Evolutionary conservation across 305 asterid genomes (phyloP).

Genomic region (Plantago lanceolata): DNA sequence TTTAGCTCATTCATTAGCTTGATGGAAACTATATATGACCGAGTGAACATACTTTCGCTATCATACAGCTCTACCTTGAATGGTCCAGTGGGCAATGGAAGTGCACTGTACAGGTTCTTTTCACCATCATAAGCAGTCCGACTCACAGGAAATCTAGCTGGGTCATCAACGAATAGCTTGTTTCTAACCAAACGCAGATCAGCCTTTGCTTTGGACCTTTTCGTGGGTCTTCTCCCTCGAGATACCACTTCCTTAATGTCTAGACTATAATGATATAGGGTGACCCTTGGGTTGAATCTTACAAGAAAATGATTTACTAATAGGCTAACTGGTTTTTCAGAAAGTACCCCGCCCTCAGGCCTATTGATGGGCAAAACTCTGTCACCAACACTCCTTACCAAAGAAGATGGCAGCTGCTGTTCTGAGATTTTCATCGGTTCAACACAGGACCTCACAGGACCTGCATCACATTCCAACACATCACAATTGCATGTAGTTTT

Average conservation of each 20-base stretch:
- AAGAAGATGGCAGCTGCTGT: conserved; percentile 16
- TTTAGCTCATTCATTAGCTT: conserved; percentile 46
- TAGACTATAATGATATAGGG: conserved; percentile 46
- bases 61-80: conserved; percentile 41
- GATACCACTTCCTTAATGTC: conserved; percentile 34
- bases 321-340: conserved; percentile 35
- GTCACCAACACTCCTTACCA: conserved; percentile 8
- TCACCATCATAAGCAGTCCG: conserved; percentile 62
- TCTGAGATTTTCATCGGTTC: conserved; percentile 29
- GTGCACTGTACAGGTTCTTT: conserved; percentile 56
- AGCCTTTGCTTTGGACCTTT: conserved; percentile 31
- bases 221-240: conserved; percentile 31
- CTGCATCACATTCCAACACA: conserved; percentile 28
- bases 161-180: conserved; percentile 38
- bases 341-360: conserved; percentile 40
- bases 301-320: conserved; percentile 56
- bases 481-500: neutral
- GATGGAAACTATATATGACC: conserved; percentile 38
- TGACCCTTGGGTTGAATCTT: conserved; percentile 38
- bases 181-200: conserved; percentile 36
- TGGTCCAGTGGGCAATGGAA: conserved; percentile 45
- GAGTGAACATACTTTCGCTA: conserved; percentile 31
- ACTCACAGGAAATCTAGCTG: conserved; percentile 41
- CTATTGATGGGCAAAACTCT: conserved; percentile 47
- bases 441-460: conserved; percentile 22